A percentile compares a stretch with the other conserved stretches of the same genome.
Evolutionary conservation across 2,329 filamentous ascomycete species (phyloP).

Genomic region (Diaporthe ilicicola): DNA sequence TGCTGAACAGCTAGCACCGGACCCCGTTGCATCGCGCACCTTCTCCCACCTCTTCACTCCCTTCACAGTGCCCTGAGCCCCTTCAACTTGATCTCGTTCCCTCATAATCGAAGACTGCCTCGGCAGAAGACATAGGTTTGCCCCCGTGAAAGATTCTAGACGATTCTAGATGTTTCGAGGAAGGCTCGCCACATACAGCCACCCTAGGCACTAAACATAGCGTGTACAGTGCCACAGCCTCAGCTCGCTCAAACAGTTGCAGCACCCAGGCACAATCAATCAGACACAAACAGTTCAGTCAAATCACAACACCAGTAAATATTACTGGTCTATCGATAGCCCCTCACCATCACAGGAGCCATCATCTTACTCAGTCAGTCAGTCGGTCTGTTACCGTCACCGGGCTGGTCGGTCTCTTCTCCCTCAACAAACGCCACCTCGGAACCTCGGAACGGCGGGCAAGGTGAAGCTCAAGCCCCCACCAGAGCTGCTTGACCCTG

Average conservation of each 20-base stretch:
- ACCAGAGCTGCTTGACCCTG: conserved; percentile 1
- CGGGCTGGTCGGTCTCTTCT: too few relatives aligned
- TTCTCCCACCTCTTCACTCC: neutral
- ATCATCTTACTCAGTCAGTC: neutral
- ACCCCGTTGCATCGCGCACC: neutral
- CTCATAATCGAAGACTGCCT: neutral
- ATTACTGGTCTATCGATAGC: too few relatives aligned
- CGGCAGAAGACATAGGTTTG: neutral
- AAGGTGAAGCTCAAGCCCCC: neutral
- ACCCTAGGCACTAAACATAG: neutral
- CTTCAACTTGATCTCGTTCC: too few relatives aligned
- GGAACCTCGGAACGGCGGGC: neutral
- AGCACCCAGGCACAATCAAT: neutral
- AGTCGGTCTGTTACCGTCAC: neutral
- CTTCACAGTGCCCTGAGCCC: too few relatives aligned
- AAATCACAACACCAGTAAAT: neutral
- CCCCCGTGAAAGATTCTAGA: neutral
- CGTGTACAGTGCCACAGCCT: neutral
- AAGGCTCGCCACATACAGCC: neutral
- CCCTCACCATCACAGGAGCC: too few relatives aligned
- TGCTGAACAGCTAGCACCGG: neutral
- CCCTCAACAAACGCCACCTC: neutral
- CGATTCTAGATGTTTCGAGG: neutral
- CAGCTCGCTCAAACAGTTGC: neutral
- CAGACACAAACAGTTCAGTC: neutral